phyloP scores from a whole-genome alignment of 768 basidiomycete species.

The Lactarius quietus region DNA sequence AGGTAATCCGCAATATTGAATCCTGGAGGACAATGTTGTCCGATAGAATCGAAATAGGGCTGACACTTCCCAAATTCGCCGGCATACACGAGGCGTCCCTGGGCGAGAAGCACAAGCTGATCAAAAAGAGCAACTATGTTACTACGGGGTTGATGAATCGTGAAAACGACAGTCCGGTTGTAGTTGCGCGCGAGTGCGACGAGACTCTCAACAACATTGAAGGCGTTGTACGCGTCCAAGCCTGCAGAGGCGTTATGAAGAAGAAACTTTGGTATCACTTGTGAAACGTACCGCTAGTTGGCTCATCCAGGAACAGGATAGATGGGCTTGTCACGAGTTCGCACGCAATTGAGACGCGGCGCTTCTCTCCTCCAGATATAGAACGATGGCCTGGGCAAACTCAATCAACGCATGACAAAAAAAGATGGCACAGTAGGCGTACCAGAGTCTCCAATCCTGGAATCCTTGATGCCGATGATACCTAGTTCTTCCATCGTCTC shows the following conservation, averaged over 20 bases:
- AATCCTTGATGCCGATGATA: conserved; percentile 85
- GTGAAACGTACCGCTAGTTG: conserved; percentile 76
- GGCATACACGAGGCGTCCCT: conserved; percentile 81
- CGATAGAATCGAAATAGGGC: conserved; percentile 75
- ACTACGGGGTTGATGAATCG: conserved; percentile 96
- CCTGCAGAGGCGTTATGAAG: conserved; percentile 42
- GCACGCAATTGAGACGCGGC: conserved; percentile 95
- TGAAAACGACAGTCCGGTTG: conserved; percentile 94
- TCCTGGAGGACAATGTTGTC: conserved; percentile 82
- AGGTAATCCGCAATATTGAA: conserved; percentile 98
- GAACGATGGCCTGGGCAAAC: conserved; percentile 63
- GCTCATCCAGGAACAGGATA: conserved; percentile 94
- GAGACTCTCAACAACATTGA: conserved; percentile 88
- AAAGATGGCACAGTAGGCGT: conserved; percentile 30
- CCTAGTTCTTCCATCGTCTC: conserved; percentile 97
- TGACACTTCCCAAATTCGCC: conserved; percentile 75
- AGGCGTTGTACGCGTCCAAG: conserved; percentile 92
- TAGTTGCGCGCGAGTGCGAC: conserved; percentile 82
- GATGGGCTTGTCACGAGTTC: conserved; percentile 97
- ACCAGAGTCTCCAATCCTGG: conserved; percentile 86
- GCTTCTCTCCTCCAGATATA: conserved; percentile 97
- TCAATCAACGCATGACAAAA: not conserved
- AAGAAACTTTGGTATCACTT: not conserved
- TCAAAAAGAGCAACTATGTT: conserved; percentile 98
- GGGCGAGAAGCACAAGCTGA: conserved; percentile 79